phyloP scores from a whole-genome alignment of 768 basidiomycete genomes.

The Leccinum arenicola region DNA sequence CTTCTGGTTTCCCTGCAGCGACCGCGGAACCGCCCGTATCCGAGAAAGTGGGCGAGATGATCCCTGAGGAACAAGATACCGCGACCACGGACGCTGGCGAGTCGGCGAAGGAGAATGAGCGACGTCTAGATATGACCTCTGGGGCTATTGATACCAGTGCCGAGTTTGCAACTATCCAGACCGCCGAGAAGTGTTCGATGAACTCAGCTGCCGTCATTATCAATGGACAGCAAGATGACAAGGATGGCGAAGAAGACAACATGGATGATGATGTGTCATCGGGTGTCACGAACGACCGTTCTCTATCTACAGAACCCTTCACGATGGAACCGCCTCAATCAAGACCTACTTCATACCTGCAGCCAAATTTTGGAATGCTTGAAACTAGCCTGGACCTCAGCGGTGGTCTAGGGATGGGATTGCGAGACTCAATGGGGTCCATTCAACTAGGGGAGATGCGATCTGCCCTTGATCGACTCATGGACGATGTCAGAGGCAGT shows the following conservation, averaged over 20 bases:
- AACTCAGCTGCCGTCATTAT: conserved; percentile 8
- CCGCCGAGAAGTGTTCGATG: conserved; percentile 41
- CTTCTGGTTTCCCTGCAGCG: conserved; percentile 9
- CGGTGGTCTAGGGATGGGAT: conserved; percentile 21
- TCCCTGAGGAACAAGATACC: not conserved
- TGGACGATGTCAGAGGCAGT: conserved; percentile 57
- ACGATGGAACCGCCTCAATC: conserved; percentile 7
- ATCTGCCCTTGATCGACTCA: conserved; percentile 67
- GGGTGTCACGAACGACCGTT: not conserved
- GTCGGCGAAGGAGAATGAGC: conserved; percentile 25
- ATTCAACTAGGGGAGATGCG: conserved; percentile 68
- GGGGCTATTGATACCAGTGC: conserved; percentile 38
- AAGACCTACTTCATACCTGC: conserved; percentile 6
- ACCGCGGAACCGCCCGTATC: not conserved
- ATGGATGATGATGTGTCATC: not conserved
- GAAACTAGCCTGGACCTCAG: conserved; percentile 26
- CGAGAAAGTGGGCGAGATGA: not conserved
- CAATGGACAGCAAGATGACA: not conserved
- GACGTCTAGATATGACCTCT: conserved; percentile 39
- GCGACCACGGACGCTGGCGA: conserved; percentile 1
- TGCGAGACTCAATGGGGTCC: conserved; percentile 43
- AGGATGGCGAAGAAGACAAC: not conserved
- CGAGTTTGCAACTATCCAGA: conserved; percentile 50
- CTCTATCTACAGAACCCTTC: not conserved
- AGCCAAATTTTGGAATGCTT: conserved; percentile 16